A percentile compares a stretch with the other conserved stretches of the same genome.
Evolutionary conservation across 2,329 filamentous ascomycete genomes (phyloP).

Genomic region (Cadophora malorum): DNA sequence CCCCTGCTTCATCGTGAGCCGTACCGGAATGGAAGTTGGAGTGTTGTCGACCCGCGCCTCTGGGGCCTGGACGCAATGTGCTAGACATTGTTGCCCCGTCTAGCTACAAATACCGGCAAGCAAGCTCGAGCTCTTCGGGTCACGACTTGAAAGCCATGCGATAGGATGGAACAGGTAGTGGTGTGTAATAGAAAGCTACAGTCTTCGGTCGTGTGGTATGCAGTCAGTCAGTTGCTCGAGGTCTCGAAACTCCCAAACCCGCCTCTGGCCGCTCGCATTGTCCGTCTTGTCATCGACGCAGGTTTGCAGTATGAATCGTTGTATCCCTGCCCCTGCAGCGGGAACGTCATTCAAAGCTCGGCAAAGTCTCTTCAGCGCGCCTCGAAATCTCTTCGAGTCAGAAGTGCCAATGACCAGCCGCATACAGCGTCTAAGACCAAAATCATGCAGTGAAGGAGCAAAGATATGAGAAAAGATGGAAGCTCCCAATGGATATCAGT

Average conservation of each 20-base stretch:
- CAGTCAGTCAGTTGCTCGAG: neutral
- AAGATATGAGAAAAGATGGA: neutral
- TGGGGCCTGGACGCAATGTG: slow-evolving; percentile 20
- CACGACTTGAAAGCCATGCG: slow-evolving; percentile 4
- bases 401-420: neutral
- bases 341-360: slow-evolving; percentile 25
- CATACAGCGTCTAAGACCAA: neutral
- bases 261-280: neutral
- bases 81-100: slow-evolving; percentile 22
- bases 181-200: neutral
- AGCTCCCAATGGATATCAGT: neutral
- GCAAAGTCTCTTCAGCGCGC: slow-evolving; percentile 17
- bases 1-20: slow-evolving; percentile 52
- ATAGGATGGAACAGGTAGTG: neutral
- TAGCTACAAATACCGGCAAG: neutral
- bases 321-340: slow-evolving; percentile 25
- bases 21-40: slow-evolving; percentile 53
- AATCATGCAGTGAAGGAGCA: neutral
- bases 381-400: slow-evolving; percentile 14
- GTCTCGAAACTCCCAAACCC: neutral
- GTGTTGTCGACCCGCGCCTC: slow-evolving; percentile 37
- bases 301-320: slow-evolving; percentile 1
- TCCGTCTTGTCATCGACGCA: neutral
- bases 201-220: neutral
- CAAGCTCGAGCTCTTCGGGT: neutral